Base-by-base conservation (phyloP, 2,329 filamentous ascomycete genomes). In the Curvularia sp. region DNA sequence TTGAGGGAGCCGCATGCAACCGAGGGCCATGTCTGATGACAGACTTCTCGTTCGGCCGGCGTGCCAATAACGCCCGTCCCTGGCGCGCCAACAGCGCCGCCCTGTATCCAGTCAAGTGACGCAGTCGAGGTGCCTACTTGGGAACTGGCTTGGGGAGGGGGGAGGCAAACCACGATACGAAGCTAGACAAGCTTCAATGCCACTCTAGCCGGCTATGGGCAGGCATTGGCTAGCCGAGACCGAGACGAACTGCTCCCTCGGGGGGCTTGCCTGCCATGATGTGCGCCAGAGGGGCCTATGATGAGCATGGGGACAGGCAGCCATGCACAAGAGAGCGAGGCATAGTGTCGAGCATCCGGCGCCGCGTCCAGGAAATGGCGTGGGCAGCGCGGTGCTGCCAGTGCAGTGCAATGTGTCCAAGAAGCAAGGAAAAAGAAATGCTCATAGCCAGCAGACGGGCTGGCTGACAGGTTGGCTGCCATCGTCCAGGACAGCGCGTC, bases 211-310 rank as follows among this genome's bases (percentile, higher is more conserved):
- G 27, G 47, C 49, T 41, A 27, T 32, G 46, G 43, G 46, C 54
- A 55, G 55, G 54, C 54, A 60, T 54, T 54, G 58, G 58, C 50
- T 46, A 54, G 48, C 49, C 58, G 46, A 51, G 50, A 49, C 49
- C 58, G 46, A 51, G 50, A 49, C 55, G 49, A 55, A 55, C 42
- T 48, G 55, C 49, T 53, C 49, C 57, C 49, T 57, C 45, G 57
- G 41, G 41, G 45, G 49, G 32, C 45, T 56, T 48, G 50, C 56
- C 25, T 38, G 46, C 43, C 49, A 43, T 56, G 49, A 25, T 42
- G 27, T 32, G 21, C 49, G 18, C 32, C 21, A 39, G 32, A 49
- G 47, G 32, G 47, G 47, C 47, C 32, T 27, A 21, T 18, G 21
- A 48, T 21, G 45, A 23, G 28, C 30, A 32, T 10, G 21, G 30